These are phyloP conservation scores for Phaeosphaeria sp. DNA, from an alignment of 2,329 filamentous ascomycete species.

Conservation along the genomic window DNA sequence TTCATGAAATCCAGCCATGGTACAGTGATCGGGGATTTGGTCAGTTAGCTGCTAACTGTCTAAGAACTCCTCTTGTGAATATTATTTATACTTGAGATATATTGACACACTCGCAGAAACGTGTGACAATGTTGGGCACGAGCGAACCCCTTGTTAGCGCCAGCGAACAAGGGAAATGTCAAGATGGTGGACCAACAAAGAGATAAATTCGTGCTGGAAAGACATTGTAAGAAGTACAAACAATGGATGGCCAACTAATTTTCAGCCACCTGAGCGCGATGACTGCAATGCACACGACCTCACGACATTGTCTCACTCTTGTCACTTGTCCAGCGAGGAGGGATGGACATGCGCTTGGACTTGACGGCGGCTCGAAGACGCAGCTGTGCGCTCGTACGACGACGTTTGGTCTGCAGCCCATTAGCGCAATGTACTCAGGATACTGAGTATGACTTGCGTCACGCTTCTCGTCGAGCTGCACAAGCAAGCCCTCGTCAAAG, in stretches of 20 bases:
- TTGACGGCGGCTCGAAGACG: slow-evolving; percentile 26
- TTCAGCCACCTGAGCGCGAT: background rate
- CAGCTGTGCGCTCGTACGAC: slow-evolving; percentile 31
- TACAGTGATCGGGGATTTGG: too few relatives aligned
- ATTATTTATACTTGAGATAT: too few relatives aligned
- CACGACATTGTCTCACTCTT: slow-evolving; percentile 2
- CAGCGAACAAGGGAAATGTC: background rate
- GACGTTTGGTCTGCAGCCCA: slow-evolving; percentile 21
- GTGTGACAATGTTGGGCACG: background rate
- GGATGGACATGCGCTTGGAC: slow-evolving; percentile 33
- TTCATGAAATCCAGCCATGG: too few relatives aligned
- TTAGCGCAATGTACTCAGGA: slow-evolving; percentile 3
- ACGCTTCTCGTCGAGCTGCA: slow-evolving; percentile 20
- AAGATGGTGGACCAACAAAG: background rate
- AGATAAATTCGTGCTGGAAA: background rate
- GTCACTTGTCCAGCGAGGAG: slow-evolving; percentile 11
- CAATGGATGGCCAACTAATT: background rate
- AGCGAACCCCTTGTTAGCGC: background rate
- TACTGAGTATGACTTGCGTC: slow-evolving; percentile 11
- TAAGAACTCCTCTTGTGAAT: too few relatives aligned
- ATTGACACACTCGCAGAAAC: background rate
- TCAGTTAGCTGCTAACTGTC: too few relatives aligned
- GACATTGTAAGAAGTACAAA: background rate
- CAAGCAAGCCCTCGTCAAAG: slow-evolving; percentile 22
- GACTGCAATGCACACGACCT: background rate